A percentile compares a stretch with the other conserved stretches of the same genome.
Evolutionary conservation across 805 yeast genomes (phyloP).

Genomic region (Kuraishia molischiana): DNA sequence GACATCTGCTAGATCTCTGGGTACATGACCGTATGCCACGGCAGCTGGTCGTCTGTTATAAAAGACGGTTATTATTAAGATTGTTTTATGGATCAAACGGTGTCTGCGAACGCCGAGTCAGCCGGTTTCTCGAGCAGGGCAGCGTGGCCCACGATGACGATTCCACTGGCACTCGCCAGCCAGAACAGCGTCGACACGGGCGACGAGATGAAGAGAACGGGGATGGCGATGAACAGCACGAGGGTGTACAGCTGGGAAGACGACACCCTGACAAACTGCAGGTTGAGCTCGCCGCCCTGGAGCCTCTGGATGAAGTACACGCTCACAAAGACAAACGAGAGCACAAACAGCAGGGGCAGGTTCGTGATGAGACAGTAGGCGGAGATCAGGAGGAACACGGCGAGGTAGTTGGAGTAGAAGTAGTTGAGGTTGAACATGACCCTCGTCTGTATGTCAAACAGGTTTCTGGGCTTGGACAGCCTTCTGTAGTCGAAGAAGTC

Average conservation of each 20-base stretch:
- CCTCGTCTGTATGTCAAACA: slow-evolving; percentile 77
- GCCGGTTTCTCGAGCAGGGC: slow-evolving; percentile 89
- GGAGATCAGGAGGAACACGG: slow-evolving; percentile 58
- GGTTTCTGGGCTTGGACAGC: slow-evolving; percentile 73
- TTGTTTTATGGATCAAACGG: slow-evolving; percentile 25
- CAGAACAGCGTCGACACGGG: slow-evolving; percentile 87
- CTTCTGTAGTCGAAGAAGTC: slow-evolving; percentile 88
- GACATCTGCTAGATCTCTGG: too few relatives aligned
- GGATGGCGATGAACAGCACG: slow-evolving; percentile 43
- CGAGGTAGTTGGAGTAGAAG: slow-evolving; percentile 75
- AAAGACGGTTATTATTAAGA: too few relatives aligned
- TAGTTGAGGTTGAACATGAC: slow-evolving; percentile 76
- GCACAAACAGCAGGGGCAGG: slow-evolving; percentile 65
- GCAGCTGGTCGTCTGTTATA: too few relatives aligned
- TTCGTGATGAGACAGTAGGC: slow-evolving; percentile 81
- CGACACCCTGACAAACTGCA: slow-evolving; percentile 49
- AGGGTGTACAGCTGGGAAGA: slow-evolving; percentile 81
- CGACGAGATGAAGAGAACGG: slow-evolving; percentile 53
- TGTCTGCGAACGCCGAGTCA: slow-evolving; percentile 86
- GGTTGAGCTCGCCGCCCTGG: slow-evolving; percentile 18
- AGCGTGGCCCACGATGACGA: slow-evolving; percentile 77
- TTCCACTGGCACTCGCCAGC: slow-evolving; percentile 81
- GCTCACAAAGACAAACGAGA: slow-evolving; percentile 25
- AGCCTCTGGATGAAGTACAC: slow-evolving; percentile 31
- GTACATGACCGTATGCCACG: too few relatives aligned